Base-by-base conservation (phyloP, 768 basidiomycete genomes). In the Rhodotorula babjevae region DNA sequence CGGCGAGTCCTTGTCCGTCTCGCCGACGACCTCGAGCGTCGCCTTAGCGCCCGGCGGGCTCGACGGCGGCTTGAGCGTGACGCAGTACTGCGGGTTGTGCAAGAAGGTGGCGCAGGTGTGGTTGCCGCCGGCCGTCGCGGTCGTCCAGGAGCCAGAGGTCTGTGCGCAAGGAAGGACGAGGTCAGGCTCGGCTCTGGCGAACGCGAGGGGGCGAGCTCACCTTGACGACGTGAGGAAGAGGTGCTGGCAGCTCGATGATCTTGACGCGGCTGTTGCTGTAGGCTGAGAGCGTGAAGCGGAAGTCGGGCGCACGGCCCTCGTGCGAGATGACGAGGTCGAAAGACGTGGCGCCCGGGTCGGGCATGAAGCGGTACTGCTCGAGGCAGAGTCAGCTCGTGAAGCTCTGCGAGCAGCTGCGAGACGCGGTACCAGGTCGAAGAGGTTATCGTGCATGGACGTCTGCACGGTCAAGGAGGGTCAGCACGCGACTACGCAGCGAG, bases 41-140 rank as follows among this genome's bases (percentile, higher is more conserved):
- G 84, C 67, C 8, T 19, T 66, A 3, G 14, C 6, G 15, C 19
- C 62, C 27, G 57, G 42, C 63, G 33, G 47, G 82, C 65, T 84
- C 82, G 68, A 46, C 4, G n/a, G 31, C 1, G 71, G 1, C 7
- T 68, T 57, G 29, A 95, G 81, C 14, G 81, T 84, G 23, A 97
- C 82, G 67, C 85, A 84, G 80, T 91, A 97, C 78, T 96, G 92
- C 0, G 94, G 94, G 78, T 97, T 98, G 61, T 86, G 81, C 87
- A 95, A 90, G 80, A 90, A 96, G 0, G 89, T 88, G 1, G 91
- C 87, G 74, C 87, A 84, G 10, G 87, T 86, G 67, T 87, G 86
- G 78, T 93, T 94, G 3, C 95, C 95, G 0, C 95, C 95, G 0
- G 91, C 86, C 42, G 87, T 91, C 75, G 87, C 87, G 49, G 81